These are phyloP conservation scores for Myxozyma melibiosi DNA, from an alignment of 805 yeast genomes.

Conservation along the genomic window DNA sequence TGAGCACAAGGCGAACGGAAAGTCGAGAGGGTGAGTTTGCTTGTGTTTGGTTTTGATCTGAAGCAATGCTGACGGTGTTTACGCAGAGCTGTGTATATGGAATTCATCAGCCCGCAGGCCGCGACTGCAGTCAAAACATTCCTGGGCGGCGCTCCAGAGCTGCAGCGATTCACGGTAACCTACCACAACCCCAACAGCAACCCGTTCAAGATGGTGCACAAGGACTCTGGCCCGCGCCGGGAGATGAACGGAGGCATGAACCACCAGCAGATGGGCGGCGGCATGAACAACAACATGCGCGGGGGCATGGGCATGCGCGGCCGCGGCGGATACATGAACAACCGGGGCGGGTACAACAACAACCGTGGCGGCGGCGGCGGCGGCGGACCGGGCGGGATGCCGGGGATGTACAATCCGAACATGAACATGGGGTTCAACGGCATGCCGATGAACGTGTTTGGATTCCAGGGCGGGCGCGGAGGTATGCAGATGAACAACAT, in stretches of 20 bases:
- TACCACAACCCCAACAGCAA: slow-evolving; percentile 26
- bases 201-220: slow-evolving; percentile 33
- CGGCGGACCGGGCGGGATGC: slow-evolving; percentile 21
- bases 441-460: slow-evolving; percentile 32
- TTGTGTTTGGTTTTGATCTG: background rate
- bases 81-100: slow-evolving; percentile 30
- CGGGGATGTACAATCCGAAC: slow-evolving; percentile 15
- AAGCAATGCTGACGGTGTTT: background rate
- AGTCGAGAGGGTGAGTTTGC: slow-evolving; percentile 31
- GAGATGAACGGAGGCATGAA: slow-evolving; percentile 8
- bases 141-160: slow-evolving; percentile 8
- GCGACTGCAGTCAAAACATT: slow-evolving; percentile 28
- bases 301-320: slow-evolving; percentile 18
- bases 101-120: slow-evolving; percentile 29
- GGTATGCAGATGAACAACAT: slow-evolving; percentile 28
- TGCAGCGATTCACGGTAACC: background rate
- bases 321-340: slow-evolving; percentile 20
- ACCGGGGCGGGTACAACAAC: slow-evolving; percentile 14
- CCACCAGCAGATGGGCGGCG: background rate
- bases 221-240: slow-evolving; percentile 20
- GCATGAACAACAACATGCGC: slow-evolving; percentile 12
- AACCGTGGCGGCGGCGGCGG: slow-evolving; percentile 10
- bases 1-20: slow-evolving; percentile 37
- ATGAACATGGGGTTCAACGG: slow-evolving; percentile 20
- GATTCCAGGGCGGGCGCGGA: slow-evolving; percentile 29